Conservation (phyloP, 2,329 filamentous ascomycete genomes). For the Calonectria pseudoturangicola region DNA sequence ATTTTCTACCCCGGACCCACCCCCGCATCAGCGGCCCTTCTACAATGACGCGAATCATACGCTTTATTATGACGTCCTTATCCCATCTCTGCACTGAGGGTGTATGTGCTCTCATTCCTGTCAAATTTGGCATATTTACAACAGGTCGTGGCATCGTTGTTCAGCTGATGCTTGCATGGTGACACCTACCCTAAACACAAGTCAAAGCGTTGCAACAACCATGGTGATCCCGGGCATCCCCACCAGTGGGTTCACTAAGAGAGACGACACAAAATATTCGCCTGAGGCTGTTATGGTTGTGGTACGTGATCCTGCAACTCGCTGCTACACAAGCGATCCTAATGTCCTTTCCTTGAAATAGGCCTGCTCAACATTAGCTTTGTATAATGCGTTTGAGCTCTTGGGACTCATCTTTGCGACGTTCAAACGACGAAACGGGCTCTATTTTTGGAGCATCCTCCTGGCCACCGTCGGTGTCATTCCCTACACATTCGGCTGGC, state of each 20-base stretch:
- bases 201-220: background rate
- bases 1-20: conserved; percentile 1
- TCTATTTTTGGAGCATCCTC: conserved; percentile 64
- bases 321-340: background rate
- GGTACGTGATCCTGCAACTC: background rate
- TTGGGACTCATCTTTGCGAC: conserved; percentile 56
- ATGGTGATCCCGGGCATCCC: background rate
- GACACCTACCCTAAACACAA: background rate
- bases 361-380: conserved; percentile 40
- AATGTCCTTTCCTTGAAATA: background rate
- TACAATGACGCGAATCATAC: background rate
- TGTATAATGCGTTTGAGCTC: conserved; percentile 59
- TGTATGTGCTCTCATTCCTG: background rate
- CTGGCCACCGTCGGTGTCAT: conserved; percentile 58
- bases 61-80: background rate
- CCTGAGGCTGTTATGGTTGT: background rate
- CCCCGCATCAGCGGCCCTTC: background rate
- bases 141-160: background rate
- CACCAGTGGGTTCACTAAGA: background rate
- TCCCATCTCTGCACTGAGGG: background rate
- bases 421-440: conserved; percentile 55
- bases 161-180: background rate
- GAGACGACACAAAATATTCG: background rate
- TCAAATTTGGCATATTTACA: background rate
- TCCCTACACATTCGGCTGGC: conserved; percentile 65